Base-by-base conservation (phyloP, 2,329 filamentous ascomycete genomes). In the Ophiosphaerella korrae region DNA sequence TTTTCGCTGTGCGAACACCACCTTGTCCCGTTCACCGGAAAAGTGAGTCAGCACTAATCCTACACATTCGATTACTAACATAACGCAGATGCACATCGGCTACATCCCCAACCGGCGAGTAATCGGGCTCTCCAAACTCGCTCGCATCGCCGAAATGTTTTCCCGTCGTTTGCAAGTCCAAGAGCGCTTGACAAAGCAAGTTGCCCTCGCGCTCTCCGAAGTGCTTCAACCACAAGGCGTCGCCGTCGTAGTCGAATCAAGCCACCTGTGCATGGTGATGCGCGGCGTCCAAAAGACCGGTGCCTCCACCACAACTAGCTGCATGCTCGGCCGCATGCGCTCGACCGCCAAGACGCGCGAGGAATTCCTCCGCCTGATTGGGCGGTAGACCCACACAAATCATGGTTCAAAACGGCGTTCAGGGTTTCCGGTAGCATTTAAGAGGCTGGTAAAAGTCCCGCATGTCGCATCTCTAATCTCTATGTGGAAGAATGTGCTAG, bases 251-350 rank as follows among this genome's bases (percentile, higher is more conserved):
- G 96, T 99, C 88, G 94, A 99, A 71, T 95, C 90, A 12, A 92
- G 86, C 68, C 94, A 99, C 77, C 80, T 97, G 40, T 99, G 94
- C 80, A 99, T 97, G 93, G 92, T 96, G 13, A 97, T 97, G 92
- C 86, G 94, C 40, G 94, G 94, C n/a, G 93, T 99, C 8, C 85
- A 97, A 72, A 97, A 99, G 81, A 92, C 91, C 0, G 84, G 82
- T 35, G 87, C 89, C 43, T 88, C 84, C 14, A 97, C 94, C 6
- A 94, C 95, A 33, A 99, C 94, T 14, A 97, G 92, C 78, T 97
- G 93, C 73, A 95, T 99, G 77, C 84, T 97, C n/a, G 94, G 94
- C 34, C 92, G 92, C 67, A 96, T 99, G 81, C 88, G 96, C 70
- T 88, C 87, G 53, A 91, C 90, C 64, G 90, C 91, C 54, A 97